phyloP scores from a whole-genome alignment of 768 basidiomycete species.

The Trametes coccinea region DNA sequence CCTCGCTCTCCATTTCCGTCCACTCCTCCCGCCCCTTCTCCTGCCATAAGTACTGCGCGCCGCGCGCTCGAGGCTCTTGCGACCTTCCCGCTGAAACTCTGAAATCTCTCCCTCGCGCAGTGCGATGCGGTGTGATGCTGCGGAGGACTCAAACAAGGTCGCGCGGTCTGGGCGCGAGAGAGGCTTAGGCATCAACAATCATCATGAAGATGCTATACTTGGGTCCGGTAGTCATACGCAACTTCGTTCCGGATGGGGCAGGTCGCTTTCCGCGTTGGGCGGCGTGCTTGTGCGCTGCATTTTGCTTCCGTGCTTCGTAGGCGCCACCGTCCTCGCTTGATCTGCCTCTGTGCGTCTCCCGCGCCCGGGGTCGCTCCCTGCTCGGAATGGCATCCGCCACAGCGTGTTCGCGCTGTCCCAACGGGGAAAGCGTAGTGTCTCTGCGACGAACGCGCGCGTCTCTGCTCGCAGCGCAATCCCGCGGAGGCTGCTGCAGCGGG shows the following conservation, averaged over 20 bases:
- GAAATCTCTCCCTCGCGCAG: neutral
- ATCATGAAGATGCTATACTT: constrained; percentile 19
- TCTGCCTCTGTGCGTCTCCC: neutral
- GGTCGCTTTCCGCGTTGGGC: constrained; percentile 18
- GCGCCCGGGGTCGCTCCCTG: neutral
- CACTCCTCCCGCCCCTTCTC: constrained; percentile 7
- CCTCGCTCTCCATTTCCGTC: constrained; percentile 11
- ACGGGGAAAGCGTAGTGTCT: neutral
- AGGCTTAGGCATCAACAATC: constrained; percentile 13
- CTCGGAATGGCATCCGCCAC: neutral
- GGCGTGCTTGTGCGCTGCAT: constrained; percentile 1
- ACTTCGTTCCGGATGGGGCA: constrained; percentile 19
- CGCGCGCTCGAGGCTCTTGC: neutral
- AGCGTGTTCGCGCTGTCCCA: neutral
- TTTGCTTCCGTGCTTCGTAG: constrained; percentile 20
- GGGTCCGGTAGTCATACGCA: constrained; percentile 17
- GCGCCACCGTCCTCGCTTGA: constrained; percentile 15
- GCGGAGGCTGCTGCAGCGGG: neutral
- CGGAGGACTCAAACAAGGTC: neutral
- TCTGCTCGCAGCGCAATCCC: neutral
- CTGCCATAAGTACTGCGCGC: neutral
- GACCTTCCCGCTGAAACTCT: neutral
- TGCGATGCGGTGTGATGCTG: neutral
- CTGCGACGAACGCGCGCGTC: too few species aligned
- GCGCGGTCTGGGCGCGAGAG: neutral